Evolutionary conservation across 192 early-diverging fungal genomes (phyloP), one percentile per base, ranked within the genome.

Genomic region (Phycomyces nitens): DNA sequence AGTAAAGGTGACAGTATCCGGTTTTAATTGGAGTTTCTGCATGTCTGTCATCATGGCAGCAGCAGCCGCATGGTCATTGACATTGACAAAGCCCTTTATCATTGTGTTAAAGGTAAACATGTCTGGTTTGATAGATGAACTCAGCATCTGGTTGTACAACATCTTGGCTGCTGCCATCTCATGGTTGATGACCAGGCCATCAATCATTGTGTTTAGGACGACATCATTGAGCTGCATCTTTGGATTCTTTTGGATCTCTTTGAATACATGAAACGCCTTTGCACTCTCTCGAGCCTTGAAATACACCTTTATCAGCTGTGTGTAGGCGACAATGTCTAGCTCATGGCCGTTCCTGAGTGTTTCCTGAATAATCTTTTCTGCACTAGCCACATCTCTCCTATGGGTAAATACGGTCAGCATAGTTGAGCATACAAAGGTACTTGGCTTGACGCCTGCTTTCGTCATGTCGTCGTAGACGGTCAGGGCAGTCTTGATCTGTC

Each of bases 101-200:
- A 74, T 50, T 10, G 67, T 74, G 50, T 74, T 74, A 38, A 60
- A 69, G 2, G 72, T 74, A 24, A 74, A 47, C 40, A 66, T 55
- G 22, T 74, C 72, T 0, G 72, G 72, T 22, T 63, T 57, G 22
- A 59, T 42, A 22, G 53, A 14, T 16, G 67, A 62, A 3, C 23
- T 26, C 7, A 69, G 18, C 63, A 74, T 74, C 26, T 64, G 57
- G 2, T 53, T 15, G 23, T 69, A 74, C 5, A 74, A 9, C 16
- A 56, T 22, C 0, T 53, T 52, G 1, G 72, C 72, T 2, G 67
- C 67, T 1, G 60, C 22, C 14, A 66, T 40, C 52, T 74, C 67
- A 0, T 51, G 57, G 53, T 74, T 74, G 38, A 65, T 69, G 0
- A 74, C 58, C 1, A 74, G 44, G 1, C 72, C 72, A 29, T 74